Evolutionary conservation across 805 yeast species (phyloP).

Genomic region (Lachancea sp.): DNA sequence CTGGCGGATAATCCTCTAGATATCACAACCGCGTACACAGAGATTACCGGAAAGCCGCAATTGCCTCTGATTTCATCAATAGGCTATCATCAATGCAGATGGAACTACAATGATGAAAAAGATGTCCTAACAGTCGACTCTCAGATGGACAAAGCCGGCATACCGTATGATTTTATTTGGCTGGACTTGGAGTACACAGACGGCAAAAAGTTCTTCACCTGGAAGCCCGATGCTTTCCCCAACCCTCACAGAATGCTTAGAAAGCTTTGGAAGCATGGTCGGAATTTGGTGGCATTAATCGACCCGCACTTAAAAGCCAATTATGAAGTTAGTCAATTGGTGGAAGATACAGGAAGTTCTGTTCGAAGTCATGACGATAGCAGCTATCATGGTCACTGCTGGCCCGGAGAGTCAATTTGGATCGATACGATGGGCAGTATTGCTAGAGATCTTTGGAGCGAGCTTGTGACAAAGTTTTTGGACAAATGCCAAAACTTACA

Average conservation of each 20-base stretch:
- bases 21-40: constrained; percentile 56
- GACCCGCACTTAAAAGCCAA: constrained; percentile 85
- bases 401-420: constrained; percentile 98
- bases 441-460: constrained; percentile 55
- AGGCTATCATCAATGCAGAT: constrained; percentile 94
- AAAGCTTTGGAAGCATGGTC: constrained; percentile 60
- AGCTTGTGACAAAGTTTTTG: constrained; percentile 43
- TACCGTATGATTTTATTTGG: constrained; percentile 93
- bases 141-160: constrained; percentile 61
- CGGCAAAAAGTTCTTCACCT: constrained; percentile 80
- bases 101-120: constrained; percentile 88
- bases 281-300: constrained; percentile 76
- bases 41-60: constrained; percentile 62
- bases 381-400: constrained; percentile 78
- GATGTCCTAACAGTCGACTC: constrained; percentile 72
- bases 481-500: constrained; percentile 57
- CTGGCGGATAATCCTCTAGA: constrained; percentile 47
- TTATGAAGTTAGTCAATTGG: constrained; percentile 54
- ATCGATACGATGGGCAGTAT: constrained; percentile 72
- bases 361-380: constrained; percentile 43
- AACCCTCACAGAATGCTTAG: constrained; percentile 63
- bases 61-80: constrained; percentile 74
- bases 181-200: constrained; percentile 90
- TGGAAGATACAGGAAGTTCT: constrained; percentile 40
- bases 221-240: constrained; percentile 73